phyloP scores from a whole-genome alignment of 2,329 filamentous ascomycete genomes.

The Neopestalotiopsis sp. region DNA sequence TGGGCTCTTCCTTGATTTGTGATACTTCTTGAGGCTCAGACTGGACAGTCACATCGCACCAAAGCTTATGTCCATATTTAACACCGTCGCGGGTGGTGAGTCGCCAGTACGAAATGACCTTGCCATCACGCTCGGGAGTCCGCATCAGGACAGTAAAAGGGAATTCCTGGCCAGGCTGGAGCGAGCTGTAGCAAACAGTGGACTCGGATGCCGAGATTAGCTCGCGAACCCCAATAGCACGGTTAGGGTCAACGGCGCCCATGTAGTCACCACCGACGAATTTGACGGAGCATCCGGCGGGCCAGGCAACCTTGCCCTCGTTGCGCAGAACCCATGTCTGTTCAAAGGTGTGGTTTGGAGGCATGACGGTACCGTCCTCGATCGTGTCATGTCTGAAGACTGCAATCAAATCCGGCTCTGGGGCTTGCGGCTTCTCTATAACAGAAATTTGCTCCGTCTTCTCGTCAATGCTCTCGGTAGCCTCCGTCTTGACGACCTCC shows the following conservation, averaged over 20 bases:
- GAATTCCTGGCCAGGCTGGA: constrained; percentile 76
- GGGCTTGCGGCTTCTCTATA: constrained; percentile 31
- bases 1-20: constrained; percentile 52
- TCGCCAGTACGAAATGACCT: constrained; percentile 95
- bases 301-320: constrained; percentile 80
- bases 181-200: constrained; percentile 71
- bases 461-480: too few species aligned
- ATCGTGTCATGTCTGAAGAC: constrained; percentile 81
- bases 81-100: constrained; percentile 80
- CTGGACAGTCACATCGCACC: constrained; percentile 86
- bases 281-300: constrained; percentile 85
- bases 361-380: constrained; percentile 75
- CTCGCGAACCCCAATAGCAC: constrained; percentile 78
- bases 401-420: constrained; percentile 47
- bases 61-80: constrained; percentile 91
- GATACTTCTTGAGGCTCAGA: constrained; percentile 48
- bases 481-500: constrained; percentile 26
- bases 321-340: constrained; percentile 95
- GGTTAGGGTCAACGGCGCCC: constrained; percentile 84
- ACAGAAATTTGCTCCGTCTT: constrained; percentile 23
- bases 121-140: constrained; percentile 77
- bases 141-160: constrained; percentile 86
- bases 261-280: constrained; percentile 96
- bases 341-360: constrained; percentile 76
- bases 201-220: constrained; percentile 83